These are phyloP conservation scores for Aspergillus bridgeri DNA, from an alignment of 495 filamentous ascomycete genomes.

Conservation along the genomic window DNA sequence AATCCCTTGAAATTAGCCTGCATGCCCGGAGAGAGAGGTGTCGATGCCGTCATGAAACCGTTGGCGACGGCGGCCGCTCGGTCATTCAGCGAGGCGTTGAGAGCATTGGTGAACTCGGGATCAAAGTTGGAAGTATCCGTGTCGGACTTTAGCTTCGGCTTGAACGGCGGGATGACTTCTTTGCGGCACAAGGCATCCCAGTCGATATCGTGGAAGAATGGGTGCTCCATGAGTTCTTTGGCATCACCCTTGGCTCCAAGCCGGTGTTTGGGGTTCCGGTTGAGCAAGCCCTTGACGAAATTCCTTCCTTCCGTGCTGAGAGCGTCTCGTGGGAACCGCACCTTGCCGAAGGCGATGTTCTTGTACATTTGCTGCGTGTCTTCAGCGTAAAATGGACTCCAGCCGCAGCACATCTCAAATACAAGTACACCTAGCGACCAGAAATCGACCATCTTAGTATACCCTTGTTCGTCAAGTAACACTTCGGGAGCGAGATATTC, in stretches of 20 bases:
- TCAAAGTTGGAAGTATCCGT: conserved; percentile 98
- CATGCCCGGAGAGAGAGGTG: conserved; percentile 87
- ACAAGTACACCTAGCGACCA: conserved; percentile 98
- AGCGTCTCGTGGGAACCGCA: conserved; percentile 92
- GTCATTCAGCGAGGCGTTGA: conserved; percentile 76
- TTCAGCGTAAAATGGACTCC: conserved; percentile 98
- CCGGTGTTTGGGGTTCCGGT: conserved; percentile 94
- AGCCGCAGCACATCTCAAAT: conserved; percentile 99
- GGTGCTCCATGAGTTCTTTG: conserved; percentile 88
- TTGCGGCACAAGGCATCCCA: conserved; percentile 86
- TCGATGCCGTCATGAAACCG: conserved; percentile 75
- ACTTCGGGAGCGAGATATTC: conserved; percentile 97
- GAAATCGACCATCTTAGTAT: conserved; percentile 99
- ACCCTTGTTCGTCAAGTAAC: conserved; percentile 91
- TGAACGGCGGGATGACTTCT: conserved; percentile 94
- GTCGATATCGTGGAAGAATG: conserved; percentile 92
- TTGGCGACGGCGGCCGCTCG: conserved; percentile 74
- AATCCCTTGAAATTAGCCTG: conserved; percentile 98
- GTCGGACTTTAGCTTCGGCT: conserved; percentile 91
- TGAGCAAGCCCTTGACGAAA: conserved; percentile 95
- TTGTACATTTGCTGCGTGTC: conserved; percentile 99
- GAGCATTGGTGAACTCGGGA: conserved; percentile 94
- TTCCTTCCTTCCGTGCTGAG: conserved; percentile 91
- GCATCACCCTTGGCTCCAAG: conserved; percentile 89
- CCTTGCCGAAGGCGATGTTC: conserved; percentile 98